These are phyloP conservation scores for Starmera dryadoides DNA, from an alignment of 805 yeast genomes.

Conservation along the genomic window DNA sequence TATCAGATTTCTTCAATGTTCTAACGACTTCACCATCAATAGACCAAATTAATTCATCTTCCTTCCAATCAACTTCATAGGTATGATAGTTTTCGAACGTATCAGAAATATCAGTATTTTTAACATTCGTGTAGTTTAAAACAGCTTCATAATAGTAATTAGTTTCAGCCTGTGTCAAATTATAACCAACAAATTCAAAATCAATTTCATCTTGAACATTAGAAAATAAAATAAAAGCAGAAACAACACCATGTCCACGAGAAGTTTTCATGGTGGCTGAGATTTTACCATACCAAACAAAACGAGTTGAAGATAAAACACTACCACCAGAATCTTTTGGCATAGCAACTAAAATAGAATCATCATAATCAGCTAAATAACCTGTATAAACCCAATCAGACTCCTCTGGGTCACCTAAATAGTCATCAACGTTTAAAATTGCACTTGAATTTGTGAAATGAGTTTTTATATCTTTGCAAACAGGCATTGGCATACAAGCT, in stretches of 20 bases:
- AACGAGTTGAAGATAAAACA: constrained; percentile 70
- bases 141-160: constrained; percentile 77
- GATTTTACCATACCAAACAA: constrained; percentile 84
- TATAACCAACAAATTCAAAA: constrained; percentile 77
- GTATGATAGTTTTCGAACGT: constrained; percentile 68
- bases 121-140: constrained; percentile 57
- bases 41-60: constrained; percentile 62
- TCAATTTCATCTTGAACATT: constrained; percentile 90
- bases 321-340: constrained; percentile 71
- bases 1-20: constrained; percentile 51
- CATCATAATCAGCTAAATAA: constrained; percentile 44
- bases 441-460: constrained; percentile 28
- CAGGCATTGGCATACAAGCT: constrained; percentile 85
- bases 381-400: constrained; percentile 66
- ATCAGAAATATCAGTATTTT: constrained; percentile 31
- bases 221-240: constrained; percentile 76
- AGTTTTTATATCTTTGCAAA: constrained; percentile 46
- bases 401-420: constrained; percentile 55
- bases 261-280: constrained; percentile 66
- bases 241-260: constrained; percentile 69
- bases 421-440: not conserved
- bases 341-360: constrained; percentile 65
- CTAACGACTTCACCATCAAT: constrained; percentile 65
- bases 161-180: constrained; percentile 59
- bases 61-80: constrained; percentile 77